These are phyloP conservation scores for Aspergillus cavernicola DNA, from an alignment of 495 filamentous ascomycete species.

Conservation along the genomic window DNA sequence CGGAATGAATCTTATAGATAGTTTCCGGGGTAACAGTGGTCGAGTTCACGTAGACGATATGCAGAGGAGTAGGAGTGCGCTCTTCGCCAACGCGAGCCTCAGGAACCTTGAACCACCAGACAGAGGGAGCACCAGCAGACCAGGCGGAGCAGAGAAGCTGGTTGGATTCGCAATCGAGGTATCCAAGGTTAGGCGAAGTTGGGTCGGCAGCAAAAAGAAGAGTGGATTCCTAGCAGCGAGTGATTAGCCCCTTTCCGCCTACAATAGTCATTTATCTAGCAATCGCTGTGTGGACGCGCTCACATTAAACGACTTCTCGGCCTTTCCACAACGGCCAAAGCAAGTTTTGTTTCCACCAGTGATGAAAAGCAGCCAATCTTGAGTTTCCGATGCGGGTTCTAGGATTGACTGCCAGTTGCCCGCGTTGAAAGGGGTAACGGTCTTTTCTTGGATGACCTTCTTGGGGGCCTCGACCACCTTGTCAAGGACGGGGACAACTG, in stretches of 20 bases:
- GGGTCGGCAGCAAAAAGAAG: slow-evolving; percentile 61
- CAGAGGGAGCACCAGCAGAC: slow-evolving; percentile 64
- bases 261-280: neutral
- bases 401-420: slow-evolving; percentile 71
- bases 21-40: slow-evolving; percentile 61
- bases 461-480: slow-evolving; percentile 51
- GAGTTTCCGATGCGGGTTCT: slow-evolving; percentile 57
- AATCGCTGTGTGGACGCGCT: slow-evolving; percentile 14
- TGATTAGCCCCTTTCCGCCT: slow-evolving; percentile 13
- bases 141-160: slow-evolving; percentile 78
- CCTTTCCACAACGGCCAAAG: slow-evolving; percentile 57
- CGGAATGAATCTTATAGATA: slow-evolving; percentile 58
- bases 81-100: slow-evolving; percentile 47
- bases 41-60: slow-evolving; percentile 58
- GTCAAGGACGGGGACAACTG: slow-evolving; percentile 44
- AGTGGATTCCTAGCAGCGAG: slow-evolving; percentile 55
- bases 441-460: slow-evolving; percentile 50
- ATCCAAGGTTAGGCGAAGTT: slow-evolving; percentile 65
- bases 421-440: slow-evolving; percentile 59
- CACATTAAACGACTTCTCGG: slow-evolving; percentile 56
- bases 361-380: slow-evolving; percentile 79
- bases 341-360: slow-evolving; percentile 88
- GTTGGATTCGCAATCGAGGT: slow-evolving; percentile 75
- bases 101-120: slow-evolving; percentile 73
- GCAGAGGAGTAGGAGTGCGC: slow-evolving; percentile 44